Evolutionary conservation across 495 filamentous ascomycete species (phyloP).

Genomic region (Penicillium psychrofluorescens): DNA sequence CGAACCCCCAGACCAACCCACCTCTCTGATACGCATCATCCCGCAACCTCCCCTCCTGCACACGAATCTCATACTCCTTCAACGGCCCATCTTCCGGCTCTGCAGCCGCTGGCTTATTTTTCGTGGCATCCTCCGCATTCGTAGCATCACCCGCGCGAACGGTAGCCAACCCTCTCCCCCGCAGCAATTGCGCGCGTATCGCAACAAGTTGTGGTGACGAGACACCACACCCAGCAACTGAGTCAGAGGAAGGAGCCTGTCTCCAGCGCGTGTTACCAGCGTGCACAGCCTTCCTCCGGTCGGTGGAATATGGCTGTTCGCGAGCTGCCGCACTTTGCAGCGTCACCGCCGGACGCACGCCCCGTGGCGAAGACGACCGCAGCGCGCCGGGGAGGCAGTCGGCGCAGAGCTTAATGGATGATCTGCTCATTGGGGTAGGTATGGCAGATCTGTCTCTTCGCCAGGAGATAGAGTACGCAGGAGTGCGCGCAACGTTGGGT

Average conservation of each 20-base stretch:
- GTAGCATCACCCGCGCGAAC: slow-evolving; percentile 4
- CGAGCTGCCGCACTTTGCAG: slow-evolving; percentile 7
- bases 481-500: too few species aligned
- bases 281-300: not conserved
- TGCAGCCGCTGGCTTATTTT: slow-evolving; percentile 1
- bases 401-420: slow-evolving; percentile 26
- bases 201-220: too few species aligned
- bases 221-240: too few species aligned
- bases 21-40: slow-evolving; percentile 91
- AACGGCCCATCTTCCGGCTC: slow-evolving; percentile 55
- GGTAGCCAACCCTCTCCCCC: slow-evolving; percentile 13
- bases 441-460: not conserved
- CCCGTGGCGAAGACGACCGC: slow-evolving; percentile 10
- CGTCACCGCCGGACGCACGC: slow-evolving; percentile 9
- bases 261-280: not conserved
- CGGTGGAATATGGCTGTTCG: slow-evolving; percentile 6
- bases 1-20: slow-evolving; percentile 22
- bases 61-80: slow-evolving; percentile 77
- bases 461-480: too few species aligned
- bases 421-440: slow-evolving; percentile 21
- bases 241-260: too few species aligned
- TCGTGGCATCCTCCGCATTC: not conserved
- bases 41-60: slow-evolving; percentile 59
- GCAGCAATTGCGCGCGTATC: not conserved
- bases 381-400: slow-evolving; percentile 27